Conservation (phyloP, 345 rosid genomes). For the Camelina neglecta region DNA sequence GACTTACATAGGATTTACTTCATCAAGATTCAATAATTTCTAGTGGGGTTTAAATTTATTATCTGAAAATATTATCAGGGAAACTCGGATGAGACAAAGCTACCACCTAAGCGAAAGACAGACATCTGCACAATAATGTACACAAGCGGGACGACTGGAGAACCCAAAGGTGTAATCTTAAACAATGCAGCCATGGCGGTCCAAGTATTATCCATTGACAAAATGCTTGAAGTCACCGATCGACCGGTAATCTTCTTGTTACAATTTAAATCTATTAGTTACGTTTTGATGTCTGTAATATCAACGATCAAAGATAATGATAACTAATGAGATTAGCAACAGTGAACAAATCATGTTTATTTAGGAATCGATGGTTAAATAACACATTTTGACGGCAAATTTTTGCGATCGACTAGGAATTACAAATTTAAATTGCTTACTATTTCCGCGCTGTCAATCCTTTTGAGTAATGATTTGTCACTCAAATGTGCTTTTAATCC, state of each 20-base stretch:
- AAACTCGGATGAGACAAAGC: constrained; percentile 55
- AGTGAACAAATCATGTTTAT: not conserved
- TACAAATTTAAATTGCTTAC: not conserved
- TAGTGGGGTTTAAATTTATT: not conserved
- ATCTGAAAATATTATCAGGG: constrained; percentile 50
- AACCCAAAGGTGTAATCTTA: constrained; percentile 90
- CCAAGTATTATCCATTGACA: constrained; percentile 83
- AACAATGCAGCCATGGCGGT: constrained; percentile 65
- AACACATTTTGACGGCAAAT: not conserved
- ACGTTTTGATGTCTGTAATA: too few relatives aligned
- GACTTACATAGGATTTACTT: not conserved
- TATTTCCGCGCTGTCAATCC: not conserved
- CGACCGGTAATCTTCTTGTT: constrained; percentile 51
- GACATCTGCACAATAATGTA: constrained; percentile 93
- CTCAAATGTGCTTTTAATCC: not conserved
- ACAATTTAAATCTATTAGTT: not conserved
- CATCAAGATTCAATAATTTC: not conserved
- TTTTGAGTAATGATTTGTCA: not conserved
- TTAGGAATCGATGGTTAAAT: not conserved
- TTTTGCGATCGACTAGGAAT: not conserved
- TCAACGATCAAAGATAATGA: too few relatives aligned
- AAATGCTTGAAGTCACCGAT: constrained; percentile 61
- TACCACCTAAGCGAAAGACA: constrained; percentile 69
- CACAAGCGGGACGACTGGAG: constrained; percentile 98
- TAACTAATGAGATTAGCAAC: not conserved